A percentile compares a stretch with the other conserved stretches of the same genome.
These are phyloP conservation scores for Penicillium goetzii DNA, from an alignment of 495 filamentous ascomycete genomes.

Conservation along the genomic window DNA sequence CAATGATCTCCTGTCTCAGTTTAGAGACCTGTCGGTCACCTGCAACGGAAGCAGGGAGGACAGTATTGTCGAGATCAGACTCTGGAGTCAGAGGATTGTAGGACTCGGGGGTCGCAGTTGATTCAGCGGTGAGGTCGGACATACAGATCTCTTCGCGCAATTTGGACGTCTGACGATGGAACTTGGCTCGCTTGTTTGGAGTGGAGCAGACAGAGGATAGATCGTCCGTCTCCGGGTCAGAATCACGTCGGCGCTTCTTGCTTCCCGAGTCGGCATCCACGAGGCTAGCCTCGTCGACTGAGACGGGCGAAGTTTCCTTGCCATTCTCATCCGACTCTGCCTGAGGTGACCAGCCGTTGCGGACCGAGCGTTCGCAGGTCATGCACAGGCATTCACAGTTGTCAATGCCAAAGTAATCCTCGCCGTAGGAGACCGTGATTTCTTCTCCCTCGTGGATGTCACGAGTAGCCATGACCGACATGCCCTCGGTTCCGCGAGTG, in stretches of 20 bases:
- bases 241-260: constrained; percentile 50
- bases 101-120: constrained; percentile 23
- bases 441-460: constrained; percentile 88
- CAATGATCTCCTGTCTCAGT: constrained; percentile 23
- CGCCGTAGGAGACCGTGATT: constrained; percentile 93
- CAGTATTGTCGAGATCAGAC: constrained; percentile 11
- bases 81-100: constrained; percentile 22
- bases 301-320: constrained; percentile 42
- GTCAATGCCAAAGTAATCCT: constrained; percentile 92
- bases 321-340: constrained; percentile 44
- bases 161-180: constrained; percentile 45
- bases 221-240: constrained; percentile 42
- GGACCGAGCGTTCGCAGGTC: constrained; percentile 75
- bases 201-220: constrained; percentile 32
- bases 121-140: constrained; percentile 32
- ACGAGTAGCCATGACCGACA: constrained; percentile 79
- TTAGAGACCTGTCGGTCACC: constrained; percentile 21
- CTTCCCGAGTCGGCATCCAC: constrained; percentile 22
- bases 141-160: constrained; percentile 45
- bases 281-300: constrained; percentile 33
- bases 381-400: constrained; percentile 94
- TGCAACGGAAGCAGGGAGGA: constrained; percentile 4
- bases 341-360: constrained; percentile 77
- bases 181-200: constrained; percentile 44
- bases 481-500: constrained; percentile 80